Evolutionary conservation across 2,329 filamentous ascomycete genomes (phyloP).

Genomic region (Dactylella cylindrospora): DNA sequence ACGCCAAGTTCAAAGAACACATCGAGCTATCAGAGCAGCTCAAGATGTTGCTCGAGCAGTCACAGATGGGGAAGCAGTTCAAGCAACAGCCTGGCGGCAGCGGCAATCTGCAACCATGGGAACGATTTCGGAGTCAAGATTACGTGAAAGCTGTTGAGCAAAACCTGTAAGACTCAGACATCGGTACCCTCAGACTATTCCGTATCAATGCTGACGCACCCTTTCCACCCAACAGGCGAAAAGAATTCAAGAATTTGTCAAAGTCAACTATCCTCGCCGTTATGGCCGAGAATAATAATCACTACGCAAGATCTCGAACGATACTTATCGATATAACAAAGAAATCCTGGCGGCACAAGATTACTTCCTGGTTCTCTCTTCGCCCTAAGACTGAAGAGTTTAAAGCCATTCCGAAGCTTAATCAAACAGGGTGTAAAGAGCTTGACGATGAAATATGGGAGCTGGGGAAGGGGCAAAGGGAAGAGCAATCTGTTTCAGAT

Average conservation of each 20-base stretch:
- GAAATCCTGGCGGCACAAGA: constrained; percentile 75
- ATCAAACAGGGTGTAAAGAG: constrained; percentile 49
- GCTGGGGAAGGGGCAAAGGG: constrained; percentile 51
- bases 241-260: constrained; percentile 34
- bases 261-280: constrained; percentile 68
- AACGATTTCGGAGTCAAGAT: constrained; percentile 66
- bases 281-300: constrained; percentile 77
- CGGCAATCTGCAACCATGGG: constrained; percentile 57
- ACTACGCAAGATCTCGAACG: constrained; percentile 70
- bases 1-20: constrained; percentile 73
- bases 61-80: constrained; percentile 49
- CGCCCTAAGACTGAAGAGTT: constrained; percentile 51
- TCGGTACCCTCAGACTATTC: not conserved
- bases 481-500: constrained; percentile 51
- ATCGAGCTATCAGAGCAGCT: constrained; percentile 72
- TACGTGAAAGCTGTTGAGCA: constrained; percentile 70
- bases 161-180: constrained; percentile 57
- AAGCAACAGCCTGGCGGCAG: constrained; percentile 53
- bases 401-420: constrained; percentile 14
- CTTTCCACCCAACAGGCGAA: constrained; percentile 4
- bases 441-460: constrained; percentile 58
- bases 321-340: constrained; percentile 69
- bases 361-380: constrained; percentile 70
- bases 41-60: constrained; percentile 69
- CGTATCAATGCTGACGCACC: not conserved